Base-by-base conservation (phyloP, 2,329 filamentous ascomycete genomes). In the Coleophoma eucalyptorum region DNA sequence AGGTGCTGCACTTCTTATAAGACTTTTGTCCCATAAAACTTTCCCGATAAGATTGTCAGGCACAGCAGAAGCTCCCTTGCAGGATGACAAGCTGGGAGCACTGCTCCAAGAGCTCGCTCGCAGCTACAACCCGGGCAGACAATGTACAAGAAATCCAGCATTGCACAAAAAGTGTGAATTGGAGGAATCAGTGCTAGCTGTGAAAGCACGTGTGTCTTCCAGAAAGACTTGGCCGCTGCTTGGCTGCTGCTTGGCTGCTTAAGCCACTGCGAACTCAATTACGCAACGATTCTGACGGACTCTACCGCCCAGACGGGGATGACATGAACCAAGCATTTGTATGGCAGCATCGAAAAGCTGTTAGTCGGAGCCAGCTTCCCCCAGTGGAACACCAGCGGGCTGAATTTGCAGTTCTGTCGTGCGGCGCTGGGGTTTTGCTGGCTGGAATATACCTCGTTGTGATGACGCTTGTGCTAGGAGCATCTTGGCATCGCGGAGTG, bases 1-100 rank as follows among this genome's bases (percentile, higher is more conserved):
- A 54, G 56, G 54, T 58, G 42, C 65, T 67, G 26, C 65, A 67
- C 15, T 79, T 80, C 43, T 31, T 26, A 7, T 15, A 32, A n/a
- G 11, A 26, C 16, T 32, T 44, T 26, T n/a, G n/a, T 20, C 16
- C 12, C 26, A n/a, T 20, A 16, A 6, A 44, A 20, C 21, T n/a
- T n/a, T 18, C 6, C 15, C 13, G 40, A 21, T 5, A 42, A 5
- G 40, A 10, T 42, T 5, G 2, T 18, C 40, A 42, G 40, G 40
- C 21, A 42, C 40, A 13, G 40, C 18, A 20, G 11, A 19, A 42
- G 21, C 35, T 18, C 26, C 26, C 26, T 26, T 26, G 26, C 26
- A 26, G 26, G 4, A 26, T 26, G 26, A 26, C 26, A 5, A 5
- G 15, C 15, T 38, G 35, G 2, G 35, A 38, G 35, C 15, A 18